Percentiles rank a stretch among this genome's conserved stretches.
These are phyloP conservation scores for Annona squamosa DNA, from an alignment of 164 flowering plant genomes.

Conservation along the genomic window DNA sequence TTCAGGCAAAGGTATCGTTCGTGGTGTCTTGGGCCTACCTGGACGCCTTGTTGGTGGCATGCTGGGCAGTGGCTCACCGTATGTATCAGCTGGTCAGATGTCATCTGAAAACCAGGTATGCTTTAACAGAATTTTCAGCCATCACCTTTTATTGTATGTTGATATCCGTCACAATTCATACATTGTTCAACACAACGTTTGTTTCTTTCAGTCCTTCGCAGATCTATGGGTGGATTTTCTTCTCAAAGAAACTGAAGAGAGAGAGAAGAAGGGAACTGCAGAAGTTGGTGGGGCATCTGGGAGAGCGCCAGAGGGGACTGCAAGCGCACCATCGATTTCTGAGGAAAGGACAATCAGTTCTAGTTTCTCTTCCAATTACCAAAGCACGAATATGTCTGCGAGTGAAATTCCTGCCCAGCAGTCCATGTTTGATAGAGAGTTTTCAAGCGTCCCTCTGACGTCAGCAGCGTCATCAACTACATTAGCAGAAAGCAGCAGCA, in stretches of 20 bases:
- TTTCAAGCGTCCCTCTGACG: slow-evolving; percentile 75
- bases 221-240: slow-evolving; percentile 99
- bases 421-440: slow-evolving; percentile 47
- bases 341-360: slow-evolving; percentile 16
- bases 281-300: slow-evolving; percentile 22
- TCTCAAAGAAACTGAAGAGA: slow-evolving; percentile 85
- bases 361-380: slow-evolving; percentile 14
- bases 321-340: slow-evolving; percentile 16
- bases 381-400: slow-evolving; percentile 12
- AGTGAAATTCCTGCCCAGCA: slow-evolving; percentile 15
- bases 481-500: slow-evolving; percentile 29
- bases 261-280: slow-evolving; percentile 53
- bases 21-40: slow-evolving; percentile 92
- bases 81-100: slow-evolving; percentile 25
- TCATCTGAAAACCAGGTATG: slow-evolving; percentile 76
- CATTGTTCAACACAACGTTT: neutral
- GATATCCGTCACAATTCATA: neutral
- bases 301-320: slow-evolving; percentile 16
- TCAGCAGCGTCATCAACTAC: slow-evolving; percentile 18
- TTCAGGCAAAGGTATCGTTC: slow-evolving; percentile 90
- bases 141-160: neutral
- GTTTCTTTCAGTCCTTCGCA: slow-evolving; percentile 67
- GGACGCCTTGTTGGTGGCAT: slow-evolving; percentile 98
- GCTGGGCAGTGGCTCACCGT: slow-evolving; percentile 66
- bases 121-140: neutral